Evolutionary conservation across 2,329 filamentous ascomycete genomes (phyloP).

Genomic region (Paecilomyces dactylethromorphus): DNA sequence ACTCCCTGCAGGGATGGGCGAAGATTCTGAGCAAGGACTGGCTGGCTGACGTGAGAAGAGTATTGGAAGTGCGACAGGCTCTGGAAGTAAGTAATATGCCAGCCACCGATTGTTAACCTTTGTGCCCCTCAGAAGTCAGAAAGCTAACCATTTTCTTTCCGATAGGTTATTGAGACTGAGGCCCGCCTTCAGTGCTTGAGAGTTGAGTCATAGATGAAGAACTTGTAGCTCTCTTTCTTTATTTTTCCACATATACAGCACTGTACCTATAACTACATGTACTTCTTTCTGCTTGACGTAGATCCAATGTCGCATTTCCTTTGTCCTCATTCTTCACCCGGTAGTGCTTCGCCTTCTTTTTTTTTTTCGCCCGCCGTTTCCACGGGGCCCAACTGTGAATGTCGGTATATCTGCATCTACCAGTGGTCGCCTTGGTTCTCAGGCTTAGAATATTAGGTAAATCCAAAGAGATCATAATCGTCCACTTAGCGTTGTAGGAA

Average conservation of each 20-base stretch:
- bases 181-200: constrained; percentile 81
- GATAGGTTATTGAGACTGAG: constrained; percentile 79
- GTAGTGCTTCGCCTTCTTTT: neutral
- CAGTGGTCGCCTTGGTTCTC: neutral
- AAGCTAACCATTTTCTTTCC: constrained; percentile 11
- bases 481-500: neutral
- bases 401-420: neutral
- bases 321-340: constrained; percentile 3
- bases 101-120: neutral
- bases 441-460: neutral
- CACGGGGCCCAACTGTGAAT: neutral
- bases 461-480: neutral
- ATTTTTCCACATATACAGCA: constrained; percentile 21
- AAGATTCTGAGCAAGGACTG: constrained; percentile 93
- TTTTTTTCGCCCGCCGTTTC: neutral
- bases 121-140: constrained; percentile 1
- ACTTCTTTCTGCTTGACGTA: constrained; percentile 21
- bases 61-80: constrained; percentile 92
- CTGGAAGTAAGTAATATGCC: constrained; percentile 66
- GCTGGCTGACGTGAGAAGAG: constrained; percentile 82
- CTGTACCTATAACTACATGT: constrained; percentile 33
- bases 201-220: constrained; percentile 53
- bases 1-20: constrained; percentile 84
- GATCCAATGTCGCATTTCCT: constrained; percentile 32
- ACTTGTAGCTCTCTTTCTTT: neutral